Percentiles rank a stretch among this genome's conserved stretches.
phyloP scores from a whole-genome alignment of 1,284 basidiomycete genomes.

The Pseudozyma flocculosa region DNA sequence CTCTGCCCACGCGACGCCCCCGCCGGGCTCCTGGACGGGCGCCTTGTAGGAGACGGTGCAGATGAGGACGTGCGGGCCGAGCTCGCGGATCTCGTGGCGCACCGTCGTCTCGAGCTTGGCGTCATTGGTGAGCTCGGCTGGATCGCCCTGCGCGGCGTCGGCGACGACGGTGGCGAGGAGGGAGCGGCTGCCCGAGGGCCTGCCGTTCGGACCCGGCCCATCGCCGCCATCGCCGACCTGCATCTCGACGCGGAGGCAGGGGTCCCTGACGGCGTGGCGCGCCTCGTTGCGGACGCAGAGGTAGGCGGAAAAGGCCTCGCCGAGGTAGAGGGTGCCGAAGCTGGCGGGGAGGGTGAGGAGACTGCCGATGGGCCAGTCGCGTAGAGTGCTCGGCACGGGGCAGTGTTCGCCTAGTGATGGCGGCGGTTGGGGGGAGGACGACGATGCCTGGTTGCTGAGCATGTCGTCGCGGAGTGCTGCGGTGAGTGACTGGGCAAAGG shows the following conservation, averaged over 20 bases:
- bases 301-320: conserved; percentile 53
- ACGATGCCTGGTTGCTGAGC: conserved; percentile 8
- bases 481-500: conserved; percentile 5
- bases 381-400: conserved; percentile 1
- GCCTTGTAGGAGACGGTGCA: conserved; percentile 52
- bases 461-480: conserved; percentile 5
- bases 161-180: conserved; percentile 2
- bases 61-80: conserved; percentile 49
- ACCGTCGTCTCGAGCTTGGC: conserved; percentile 33
- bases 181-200: background rate
- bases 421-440: too few species aligned
- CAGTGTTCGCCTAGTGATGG: too few species aligned
- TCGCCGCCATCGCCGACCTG: conserved; percentile 21
- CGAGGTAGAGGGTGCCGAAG: conserved; percentile 46
- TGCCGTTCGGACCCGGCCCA: background rate
- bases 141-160: too few species aligned
- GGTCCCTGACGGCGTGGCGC: conserved; percentile 16
- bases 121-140: background rate
- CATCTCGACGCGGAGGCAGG: conserved; percentile 49
- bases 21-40: background rate
- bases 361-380: conserved; percentile 12
- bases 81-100: conserved; percentile 52
- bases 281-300: conserved; percentile 53
- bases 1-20: conserved; percentile 15
- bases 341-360: conserved; percentile 30